Evolutionary conservation across 2,329 filamentous ascomycete genomes (phyloP).

Genomic region (Monosporascus sp.): DNA sequence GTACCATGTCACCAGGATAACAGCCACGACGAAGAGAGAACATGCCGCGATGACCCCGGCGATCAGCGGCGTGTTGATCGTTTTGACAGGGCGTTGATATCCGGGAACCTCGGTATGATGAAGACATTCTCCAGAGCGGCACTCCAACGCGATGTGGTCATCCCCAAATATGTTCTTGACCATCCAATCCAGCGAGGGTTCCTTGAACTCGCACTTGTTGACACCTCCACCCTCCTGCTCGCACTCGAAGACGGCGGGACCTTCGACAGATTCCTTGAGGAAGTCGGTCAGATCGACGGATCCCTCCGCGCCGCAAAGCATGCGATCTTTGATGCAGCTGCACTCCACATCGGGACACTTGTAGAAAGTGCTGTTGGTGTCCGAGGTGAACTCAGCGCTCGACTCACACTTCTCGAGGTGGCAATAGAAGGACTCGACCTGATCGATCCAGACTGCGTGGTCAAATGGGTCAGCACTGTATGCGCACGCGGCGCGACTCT

Average conservation of each 20-base stretch:
- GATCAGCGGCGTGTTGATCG: conserved; percentile 95
- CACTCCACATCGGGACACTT: conserved; percentile 80
- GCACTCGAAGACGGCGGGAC: conserved; percentile 80
- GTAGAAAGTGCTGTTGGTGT: conserved; percentile 78
- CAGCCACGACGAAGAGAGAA: conserved; percentile 81
- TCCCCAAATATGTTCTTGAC: conserved; percentile 90
- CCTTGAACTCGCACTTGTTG: conserved; percentile 75
- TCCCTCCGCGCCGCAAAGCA: conserved; percentile 88
- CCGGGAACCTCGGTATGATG: conserved; percentile 91
- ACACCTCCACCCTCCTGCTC: conserved; percentile 56
- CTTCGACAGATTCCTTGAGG: conserved; percentile 73
- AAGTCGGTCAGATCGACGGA: conserved; percentile 93
- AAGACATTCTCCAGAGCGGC: conserved; percentile 84
- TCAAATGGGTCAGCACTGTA: conserved; percentile 4
- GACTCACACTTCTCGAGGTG: conserved; percentile 77
- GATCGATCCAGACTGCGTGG: conserved; percentile 83
- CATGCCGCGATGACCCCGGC: conserved; percentile 85
- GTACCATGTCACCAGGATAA: conserved; percentile 83
- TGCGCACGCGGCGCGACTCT: too few species aligned
- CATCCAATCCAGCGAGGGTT: conserved; percentile 87
- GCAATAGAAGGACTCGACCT: conserved; percentile 94
- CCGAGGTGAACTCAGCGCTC: conserved; percentile 59
- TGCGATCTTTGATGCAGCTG: conserved; percentile 81
- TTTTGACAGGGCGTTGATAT: conserved; percentile 81
- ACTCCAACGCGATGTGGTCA: conserved; percentile 77